These are phyloP conservation scores for Penstemon barbatus DNA, from an alignment of 257 asterid genomes.

Conservation along the genomic window DNA sequence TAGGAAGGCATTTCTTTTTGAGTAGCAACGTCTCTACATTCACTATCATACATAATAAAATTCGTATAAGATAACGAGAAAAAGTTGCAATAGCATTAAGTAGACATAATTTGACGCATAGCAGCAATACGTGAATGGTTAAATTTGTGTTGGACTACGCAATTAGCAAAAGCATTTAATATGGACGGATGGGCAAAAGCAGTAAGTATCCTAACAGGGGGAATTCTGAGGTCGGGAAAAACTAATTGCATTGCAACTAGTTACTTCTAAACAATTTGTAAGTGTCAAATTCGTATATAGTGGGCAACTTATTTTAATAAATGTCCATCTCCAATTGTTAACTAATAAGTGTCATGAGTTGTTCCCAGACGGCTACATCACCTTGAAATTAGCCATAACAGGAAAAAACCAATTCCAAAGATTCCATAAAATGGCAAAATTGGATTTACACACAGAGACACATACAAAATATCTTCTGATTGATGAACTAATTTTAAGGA, in stretches of 20 bases:
- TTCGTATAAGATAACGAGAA: constrained; percentile 1
- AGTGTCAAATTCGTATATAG: not conserved
- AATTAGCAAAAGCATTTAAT: not conserved
- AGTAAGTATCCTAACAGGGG: not conserved
- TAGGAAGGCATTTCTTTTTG: constrained; percentile 31
- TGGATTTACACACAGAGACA: not conserved
- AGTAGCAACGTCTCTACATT: constrained; percentile 48
- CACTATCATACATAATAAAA: constrained; percentile 22
- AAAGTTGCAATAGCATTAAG: not conserved
- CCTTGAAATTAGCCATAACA: no score
- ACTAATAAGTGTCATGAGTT: no score
- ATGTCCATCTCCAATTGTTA: no score
- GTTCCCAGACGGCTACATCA: no score
- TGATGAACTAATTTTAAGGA: no score
- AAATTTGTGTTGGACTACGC: not conserved
- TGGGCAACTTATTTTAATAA: no score
- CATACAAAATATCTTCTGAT: no score
- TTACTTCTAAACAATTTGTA: not conserved
- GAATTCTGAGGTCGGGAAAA: not conserved
- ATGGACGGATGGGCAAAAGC: not conserved
- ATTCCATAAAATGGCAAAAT: no score
- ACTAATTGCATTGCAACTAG: not conserved
- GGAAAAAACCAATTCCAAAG: no score
- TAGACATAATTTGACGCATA: not conserved
- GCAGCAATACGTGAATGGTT: not conserved